Percentiles rank a stretch among this genome's conserved stretches.
Evolutionary conservation across 2,329 filamentous ascomycete genomes (phyloP).

Genomic region (Botrytis deweyae): DNA sequence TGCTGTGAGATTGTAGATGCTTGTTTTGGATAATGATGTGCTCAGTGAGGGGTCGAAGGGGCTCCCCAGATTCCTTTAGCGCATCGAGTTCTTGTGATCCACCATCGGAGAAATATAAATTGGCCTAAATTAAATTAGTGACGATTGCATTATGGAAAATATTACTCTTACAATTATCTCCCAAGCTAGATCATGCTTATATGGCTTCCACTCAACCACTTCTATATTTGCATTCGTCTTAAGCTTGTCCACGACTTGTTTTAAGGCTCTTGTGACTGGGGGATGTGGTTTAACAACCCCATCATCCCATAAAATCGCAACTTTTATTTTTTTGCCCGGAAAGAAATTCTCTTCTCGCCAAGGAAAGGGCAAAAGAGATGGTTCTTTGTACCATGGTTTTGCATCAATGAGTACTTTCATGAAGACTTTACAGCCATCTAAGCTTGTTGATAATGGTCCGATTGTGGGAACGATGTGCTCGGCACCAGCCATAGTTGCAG

Average conservation of each 20-base stretch:
- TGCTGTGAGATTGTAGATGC: conserved; percentile 44
- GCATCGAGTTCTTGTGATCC: conserved; percentile 52
- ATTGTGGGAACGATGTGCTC: conserved; percentile 48
- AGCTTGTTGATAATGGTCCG: conserved; percentile 54
- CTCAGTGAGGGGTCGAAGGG: conserved; percentile 55
- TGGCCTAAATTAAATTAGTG: conserved; percentile 27
- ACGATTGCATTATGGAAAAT: too few species aligned
- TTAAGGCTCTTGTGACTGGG: conserved; percentile 56
- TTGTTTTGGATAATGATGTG: conserved; percentile 58
- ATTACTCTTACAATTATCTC: conserved; percentile 45
- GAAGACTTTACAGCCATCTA: conserved; percentile 49
- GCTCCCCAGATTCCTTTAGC: conserved; percentile 56
- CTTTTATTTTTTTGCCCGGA: conserved; percentile 49
- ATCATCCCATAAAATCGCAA: conserved; percentile 62
- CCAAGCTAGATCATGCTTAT: conserved; percentile 52
- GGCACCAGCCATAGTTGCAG: conserved; percentile 30
- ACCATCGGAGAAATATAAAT: conserved; percentile 58
- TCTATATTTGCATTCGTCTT: conserved; percentile 47
- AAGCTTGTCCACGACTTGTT: conserved; percentile 53
- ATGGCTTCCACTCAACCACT: conserved; percentile 55
- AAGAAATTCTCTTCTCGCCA: conserved; percentile 46
- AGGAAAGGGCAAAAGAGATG: conserved; percentile 52
- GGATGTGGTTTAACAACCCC: conserved; percentile 60
- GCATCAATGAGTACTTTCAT: conserved; percentile 44
- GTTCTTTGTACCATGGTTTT: conserved; percentile 53